Evolutionary conservation across 78 protist species (phyloP), one percentile per base, ranked within the genome.

Genomic region (Isochrysis galbana): DNA sequence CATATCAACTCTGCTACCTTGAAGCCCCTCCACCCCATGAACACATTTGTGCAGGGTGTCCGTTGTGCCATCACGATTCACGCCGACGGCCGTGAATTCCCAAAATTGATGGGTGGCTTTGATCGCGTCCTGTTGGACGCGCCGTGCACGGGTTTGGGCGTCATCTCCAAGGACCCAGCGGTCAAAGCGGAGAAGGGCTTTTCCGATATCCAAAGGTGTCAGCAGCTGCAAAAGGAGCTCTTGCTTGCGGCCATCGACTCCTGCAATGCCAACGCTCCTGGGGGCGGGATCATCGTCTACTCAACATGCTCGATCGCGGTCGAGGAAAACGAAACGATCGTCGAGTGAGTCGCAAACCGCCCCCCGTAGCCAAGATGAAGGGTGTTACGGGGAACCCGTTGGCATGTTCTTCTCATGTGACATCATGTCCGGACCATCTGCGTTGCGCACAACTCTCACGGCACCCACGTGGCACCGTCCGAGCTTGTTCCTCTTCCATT

Each of bases 111-210:
- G 82, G 91, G 94, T 10, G 96, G 92, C 86, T 98, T 99, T 91
- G 99, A 99, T 67, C 96, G 99, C 46, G 96, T 98, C 32, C 94
- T 99, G 19, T 97, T 99, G 39, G 99, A 99, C 89, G 99, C 99
- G 36, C 99, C 99, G 10, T 99, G 99, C 95, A 91, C 98, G 11
- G 99, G 99, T 54, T 87, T 97, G 0, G 99, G 99, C 46, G 99
- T 99, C 80, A 98, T 99, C 88, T 72, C 98, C 42, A 94, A 97
- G 72, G 99, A 99, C 54, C 96, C 94, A 32, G 36, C 95, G 19
- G 97, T 97, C 93, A 98, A 97, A 91, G 42, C 45, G 26, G 42
- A 90, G 69, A 55, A 69, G 29, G 44, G 46, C 92, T 69, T 39
- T 38, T n/a, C 48, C 10, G 99, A 99, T 89, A 36, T 99, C n/a